phyloP scores from a whole-genome alignment of 176 grass and related monocot genomes.

The Thinopyrum elongatum region DNA sequence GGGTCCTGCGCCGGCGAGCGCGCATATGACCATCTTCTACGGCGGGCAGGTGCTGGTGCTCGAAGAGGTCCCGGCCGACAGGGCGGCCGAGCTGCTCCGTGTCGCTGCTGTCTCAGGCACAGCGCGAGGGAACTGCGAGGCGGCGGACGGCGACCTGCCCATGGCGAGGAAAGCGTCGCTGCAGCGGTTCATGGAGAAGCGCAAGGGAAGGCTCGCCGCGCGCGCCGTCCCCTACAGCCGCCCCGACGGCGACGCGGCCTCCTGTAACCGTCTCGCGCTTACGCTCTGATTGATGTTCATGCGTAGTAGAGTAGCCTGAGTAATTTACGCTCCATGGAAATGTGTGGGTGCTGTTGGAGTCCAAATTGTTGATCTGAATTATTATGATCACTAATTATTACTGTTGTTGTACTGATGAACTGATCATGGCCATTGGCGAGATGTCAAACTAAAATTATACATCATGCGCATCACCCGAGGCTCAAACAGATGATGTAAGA shows the following conservation, averaged over 20 bases:
- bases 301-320: no score
- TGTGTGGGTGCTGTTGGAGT: background rate
- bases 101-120: background rate
- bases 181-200: slow-evolving; percentile 68
- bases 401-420: background rate
- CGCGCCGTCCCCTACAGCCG: slow-evolving; percentile 26
- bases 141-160: slow-evolving; percentile 28
- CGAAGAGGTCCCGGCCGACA: slow-evolving; percentile 1
- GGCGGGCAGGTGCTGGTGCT: no score
- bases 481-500: no score
- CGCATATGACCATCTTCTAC: slow-evolving; percentile 65
- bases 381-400: background rate
- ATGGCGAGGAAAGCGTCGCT: slow-evolving; percentile 62
- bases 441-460: no score
- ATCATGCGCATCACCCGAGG: no score
- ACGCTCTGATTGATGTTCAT: background rate
- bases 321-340: no score
- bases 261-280: background rate
- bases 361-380: background rate
- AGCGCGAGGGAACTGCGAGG: background rate
- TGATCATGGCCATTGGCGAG: background rate
- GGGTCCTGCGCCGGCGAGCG: background rate
- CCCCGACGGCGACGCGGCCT: background rate
- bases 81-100: slow-evolving; percentile 26
- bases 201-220: slow-evolving; percentile 35